A percentile compares a stretch with the other conserved stretches of the same genome.
Conservation (phyloP, 108 stramenopile species). For the Cyclostephanos tholiformis region DNA sequence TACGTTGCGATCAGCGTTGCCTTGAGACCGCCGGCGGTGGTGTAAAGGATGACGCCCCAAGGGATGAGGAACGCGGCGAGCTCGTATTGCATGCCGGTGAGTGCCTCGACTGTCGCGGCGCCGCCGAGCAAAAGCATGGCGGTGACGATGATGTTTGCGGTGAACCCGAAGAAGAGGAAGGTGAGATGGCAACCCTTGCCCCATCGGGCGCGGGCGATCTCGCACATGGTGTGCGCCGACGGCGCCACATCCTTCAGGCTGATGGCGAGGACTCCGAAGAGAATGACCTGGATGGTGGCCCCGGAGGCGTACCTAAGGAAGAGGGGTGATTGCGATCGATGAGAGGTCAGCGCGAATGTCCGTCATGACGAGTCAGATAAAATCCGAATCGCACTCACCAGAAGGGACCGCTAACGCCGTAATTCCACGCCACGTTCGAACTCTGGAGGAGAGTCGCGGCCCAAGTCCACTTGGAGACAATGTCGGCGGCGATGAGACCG, state of each 20-base stretch:
- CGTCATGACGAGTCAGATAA: neutral
- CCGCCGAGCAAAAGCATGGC: constrained; percentile 96
- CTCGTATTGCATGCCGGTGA: constrained; percentile 85
- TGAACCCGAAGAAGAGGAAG: constrained; percentile 90
- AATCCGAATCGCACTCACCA: constrained; percentile 60
- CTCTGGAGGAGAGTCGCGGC: constrained; percentile 94
- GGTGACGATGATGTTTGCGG: constrained; percentile 84
- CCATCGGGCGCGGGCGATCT: constrained; percentile 94
- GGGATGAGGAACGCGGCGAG: constrained; percentile 89
- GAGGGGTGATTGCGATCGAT: too few species aligned
- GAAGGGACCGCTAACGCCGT: constrained; percentile 93
- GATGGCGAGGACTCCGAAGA: constrained; percentile 94
- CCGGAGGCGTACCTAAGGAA: constrained; percentile 81
- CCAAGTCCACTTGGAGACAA: constrained; percentile 95
- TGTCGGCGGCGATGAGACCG: constrained; percentile 89
- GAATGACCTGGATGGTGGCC: constrained; percentile 91
- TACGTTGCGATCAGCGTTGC: constrained; percentile 90
- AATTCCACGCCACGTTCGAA: constrained; percentile 93
- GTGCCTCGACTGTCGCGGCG: constrained; percentile 87
- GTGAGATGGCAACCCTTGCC: constrained; percentile 85
- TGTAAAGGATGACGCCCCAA: constrained; percentile 93
- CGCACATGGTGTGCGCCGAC: constrained; percentile 89
- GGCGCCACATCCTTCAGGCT: constrained; percentile 90
- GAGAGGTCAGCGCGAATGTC: constrained; percentile 1
- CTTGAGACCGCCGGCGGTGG: constrained; percentile 89